Conservation (phyloP, 106 monocot genomes). For the Triglochin maritima region DNA sequence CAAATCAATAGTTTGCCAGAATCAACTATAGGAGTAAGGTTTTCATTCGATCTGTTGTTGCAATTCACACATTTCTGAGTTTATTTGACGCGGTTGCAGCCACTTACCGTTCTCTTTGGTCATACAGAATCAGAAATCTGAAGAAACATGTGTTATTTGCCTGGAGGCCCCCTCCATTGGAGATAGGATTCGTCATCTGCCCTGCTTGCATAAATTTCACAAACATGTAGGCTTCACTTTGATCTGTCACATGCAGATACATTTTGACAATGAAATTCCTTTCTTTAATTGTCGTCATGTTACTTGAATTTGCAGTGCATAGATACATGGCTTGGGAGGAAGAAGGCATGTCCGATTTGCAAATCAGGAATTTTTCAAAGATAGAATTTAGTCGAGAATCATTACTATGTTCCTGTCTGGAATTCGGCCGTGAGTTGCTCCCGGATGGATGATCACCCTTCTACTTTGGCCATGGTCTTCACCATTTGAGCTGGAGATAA, state of each 20-base stretch:
- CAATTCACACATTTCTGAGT: no score
- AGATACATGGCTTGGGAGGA: conserved; percentile 77
- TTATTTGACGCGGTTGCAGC: not conserved
- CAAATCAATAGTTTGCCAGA: conserved; percentile 76
- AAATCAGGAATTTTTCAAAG: conserved; percentile 47
- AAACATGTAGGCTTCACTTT: conserved; percentile 32
- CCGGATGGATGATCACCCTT: no score
- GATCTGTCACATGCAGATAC: not conserved
- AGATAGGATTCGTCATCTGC: conserved; percentile 70
- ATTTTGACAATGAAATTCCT: not conserved
- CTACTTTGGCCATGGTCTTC: no score
- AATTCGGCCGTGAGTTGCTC: no score
- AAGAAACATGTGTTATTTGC: conserved; percentile 73
- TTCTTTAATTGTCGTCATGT: not conserved
- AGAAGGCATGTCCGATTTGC: conserved; percentile 76
- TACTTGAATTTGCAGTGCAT: conserved; percentile 53
- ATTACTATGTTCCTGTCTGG: no score
- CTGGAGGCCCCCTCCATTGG: conserved; percentile 55
- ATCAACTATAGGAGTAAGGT: conserved; percentile 50
- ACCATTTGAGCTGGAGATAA: no score
- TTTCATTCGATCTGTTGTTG: not conserved
- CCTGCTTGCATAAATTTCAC: conserved; percentile 90
- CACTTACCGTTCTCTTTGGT: not conserved
- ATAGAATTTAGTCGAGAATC: no score
- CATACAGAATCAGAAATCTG: conserved; percentile 14